A percentile compares a stretch with the other conserved stretches of the same genome.
Evolutionary conservation across 78 protist species (phyloP).

Genomic region (Protostelium mycophagum): DNA sequence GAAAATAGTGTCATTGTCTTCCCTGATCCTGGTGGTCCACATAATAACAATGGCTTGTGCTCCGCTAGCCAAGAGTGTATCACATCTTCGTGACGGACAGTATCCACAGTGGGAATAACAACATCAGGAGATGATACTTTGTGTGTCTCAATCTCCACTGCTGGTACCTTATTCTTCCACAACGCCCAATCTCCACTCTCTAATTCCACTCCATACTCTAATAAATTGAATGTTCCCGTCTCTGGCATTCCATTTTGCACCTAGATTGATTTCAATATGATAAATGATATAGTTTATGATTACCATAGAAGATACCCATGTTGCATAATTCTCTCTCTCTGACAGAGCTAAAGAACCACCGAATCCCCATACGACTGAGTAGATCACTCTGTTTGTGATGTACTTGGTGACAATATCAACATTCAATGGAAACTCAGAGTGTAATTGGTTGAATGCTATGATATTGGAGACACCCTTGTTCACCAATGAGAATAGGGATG

Average conservation of each 20-base stretch:
- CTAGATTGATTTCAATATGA: too few species aligned
- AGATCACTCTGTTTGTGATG: constrained; percentile 41
- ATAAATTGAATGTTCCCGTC: constrained; percentile 31
- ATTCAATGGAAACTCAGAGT: constrained; percentile 78
- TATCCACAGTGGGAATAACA: constrained; percentile 96
- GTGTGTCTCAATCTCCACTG: constrained; percentile 71
- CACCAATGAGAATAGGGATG: constrained; percentile 73
- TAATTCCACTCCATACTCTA: constrained; percentile 76
- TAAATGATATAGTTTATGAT: too few species aligned
- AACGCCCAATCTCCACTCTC: constrained; percentile 79
- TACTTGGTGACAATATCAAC: constrained; percentile 18
- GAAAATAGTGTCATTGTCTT: constrained; percentile 94
- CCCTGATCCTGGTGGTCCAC: constrained; percentile 98
- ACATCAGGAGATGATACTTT: constrained; percentile 81
- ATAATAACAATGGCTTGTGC: constrained; percentile 85
- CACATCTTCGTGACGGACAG: constrained; percentile 92
- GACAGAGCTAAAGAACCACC: constrained; percentile 69
- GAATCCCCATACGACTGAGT: constrained; percentile 89
- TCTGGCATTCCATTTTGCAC: constrained; percentile 49
- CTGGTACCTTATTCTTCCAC: constrained; percentile 81
- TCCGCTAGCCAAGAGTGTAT: constrained; percentile 82
- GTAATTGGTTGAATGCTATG: constrained; percentile 72
- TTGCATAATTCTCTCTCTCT: constrained; percentile 64
- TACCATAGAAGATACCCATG: constrained; percentile 29
- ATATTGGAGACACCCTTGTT: constrained; percentile 34